Percentiles rank a stretch among this genome's conserved stretches.
These are phyloP conservation scores for Ceratonia siliqua DNA, from an alignment of 306 rosid species.

Conservation along the genomic window DNA sequence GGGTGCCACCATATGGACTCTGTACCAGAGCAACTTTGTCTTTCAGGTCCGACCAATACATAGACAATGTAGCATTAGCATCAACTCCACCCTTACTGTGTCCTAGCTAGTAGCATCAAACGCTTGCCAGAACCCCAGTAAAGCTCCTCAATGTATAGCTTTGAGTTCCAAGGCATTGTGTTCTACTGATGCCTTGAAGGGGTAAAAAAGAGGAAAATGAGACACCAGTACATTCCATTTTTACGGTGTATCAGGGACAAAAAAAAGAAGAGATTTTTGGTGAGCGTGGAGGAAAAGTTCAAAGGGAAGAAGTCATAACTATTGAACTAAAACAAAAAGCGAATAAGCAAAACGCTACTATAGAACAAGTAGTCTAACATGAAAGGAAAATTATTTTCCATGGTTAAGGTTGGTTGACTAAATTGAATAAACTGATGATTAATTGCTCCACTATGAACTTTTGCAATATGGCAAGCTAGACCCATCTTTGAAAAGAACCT, in stretches of 20 bases:
- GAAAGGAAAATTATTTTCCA: not conserved
- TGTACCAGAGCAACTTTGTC: constrained; percentile 81
- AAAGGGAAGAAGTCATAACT: not conserved
- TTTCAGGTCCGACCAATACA: constrained; percentile 69
- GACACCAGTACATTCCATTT: not conserved
- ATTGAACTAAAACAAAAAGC: not conserved
- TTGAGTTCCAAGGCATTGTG: constrained; percentile 85
- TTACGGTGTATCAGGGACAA: not conserved
- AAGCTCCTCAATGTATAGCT: constrained; percentile 77
- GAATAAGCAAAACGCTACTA: not conserved
- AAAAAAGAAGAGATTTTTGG: not conserved
- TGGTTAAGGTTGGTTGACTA: not conserved
- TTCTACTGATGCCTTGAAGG: constrained; percentile 68
- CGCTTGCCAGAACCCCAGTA: constrained; percentile 83
- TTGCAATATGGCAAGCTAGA: constrained; percentile 82
- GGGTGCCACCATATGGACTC: constrained; percentile 87
- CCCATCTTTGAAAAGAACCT: constrained; percentile 89
- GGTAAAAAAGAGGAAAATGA: not conserved
- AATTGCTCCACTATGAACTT: constrained; percentile 81
- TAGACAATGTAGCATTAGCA: constrained; percentile 70
- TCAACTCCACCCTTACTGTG: constrained; percentile 94
- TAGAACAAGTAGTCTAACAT: not conserved
- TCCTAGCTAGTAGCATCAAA: constrained; percentile 77
- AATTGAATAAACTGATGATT: not conserved
- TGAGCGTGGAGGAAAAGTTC: not conserved